A percentile compares a stretch with the other conserved stretches of the same genome.
phyloP scores from a whole-genome alignment of 257 asterid genomes.

The Solanum verrucosum region DNA sequence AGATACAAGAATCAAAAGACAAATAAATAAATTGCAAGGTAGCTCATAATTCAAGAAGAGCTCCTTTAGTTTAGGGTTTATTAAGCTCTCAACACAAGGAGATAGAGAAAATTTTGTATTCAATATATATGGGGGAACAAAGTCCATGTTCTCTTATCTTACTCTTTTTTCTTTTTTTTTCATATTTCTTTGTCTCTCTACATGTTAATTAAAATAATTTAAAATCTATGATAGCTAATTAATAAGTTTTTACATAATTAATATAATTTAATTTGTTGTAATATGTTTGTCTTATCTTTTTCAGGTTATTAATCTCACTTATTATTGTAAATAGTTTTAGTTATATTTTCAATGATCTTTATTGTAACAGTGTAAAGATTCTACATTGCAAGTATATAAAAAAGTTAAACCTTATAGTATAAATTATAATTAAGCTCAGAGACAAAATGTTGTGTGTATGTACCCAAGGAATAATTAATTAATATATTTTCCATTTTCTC shows the following conservation, averaged over 20 bases:
- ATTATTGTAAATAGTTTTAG: not conserved
- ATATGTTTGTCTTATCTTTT: not conserved
- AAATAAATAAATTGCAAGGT: conserved; percentile 9
- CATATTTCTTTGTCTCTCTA: not conserved
- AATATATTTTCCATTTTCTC: not conserved
- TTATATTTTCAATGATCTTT: not conserved
- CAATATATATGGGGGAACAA: conserved; percentile 37
- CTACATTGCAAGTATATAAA: not conserved
- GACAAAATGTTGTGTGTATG: conserved; percentile 15
- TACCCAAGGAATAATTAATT: conserved; percentile 5
- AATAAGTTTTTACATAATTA: not conserved
- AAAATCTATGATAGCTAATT: not conserved
- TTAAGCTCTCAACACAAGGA: conserved; percentile 74
- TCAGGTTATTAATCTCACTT: not conserved
- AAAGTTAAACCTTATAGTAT: not conserved
- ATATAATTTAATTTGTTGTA: not conserved
- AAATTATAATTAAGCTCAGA: conserved; percentile 2
- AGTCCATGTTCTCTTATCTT: conserved; percentile 76
- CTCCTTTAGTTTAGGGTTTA: conserved; percentile 27
- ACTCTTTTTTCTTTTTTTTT: not conserved
- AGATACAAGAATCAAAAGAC: not conserved
- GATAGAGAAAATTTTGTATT: conserved; percentile 26
- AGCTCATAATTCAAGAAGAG: conserved; percentile 38
- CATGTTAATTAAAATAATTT: not conserved
- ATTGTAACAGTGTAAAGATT: not conserved